A percentile compares a stretch with the other conserved stretches of the same genome.
Evolutionary conservation across 805 yeast species (phyloP).

Genomic region (Kuraishia piskuri): DNA sequence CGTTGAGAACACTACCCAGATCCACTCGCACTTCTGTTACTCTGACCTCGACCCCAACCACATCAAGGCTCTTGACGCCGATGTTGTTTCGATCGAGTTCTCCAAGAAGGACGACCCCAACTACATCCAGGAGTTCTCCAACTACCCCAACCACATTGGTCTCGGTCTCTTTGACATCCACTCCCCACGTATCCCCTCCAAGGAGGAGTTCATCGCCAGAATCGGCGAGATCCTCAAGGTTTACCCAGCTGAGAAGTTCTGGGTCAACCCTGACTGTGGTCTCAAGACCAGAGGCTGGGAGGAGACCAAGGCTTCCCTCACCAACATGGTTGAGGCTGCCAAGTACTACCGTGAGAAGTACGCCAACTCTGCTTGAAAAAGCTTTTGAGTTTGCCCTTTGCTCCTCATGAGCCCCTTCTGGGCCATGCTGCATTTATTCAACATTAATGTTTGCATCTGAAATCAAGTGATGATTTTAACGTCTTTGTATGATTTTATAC

Average conservation of each 20-base stretch:
- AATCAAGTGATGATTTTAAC: slow-evolving; percentile 3
- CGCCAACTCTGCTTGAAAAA: slow-evolving; percentile 10
- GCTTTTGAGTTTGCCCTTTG: too few species aligned
- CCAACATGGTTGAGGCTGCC: slow-evolving; percentile 99
- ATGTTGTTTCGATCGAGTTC: slow-evolving; percentile 98
- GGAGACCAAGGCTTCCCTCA: slow-evolving; percentile 89
- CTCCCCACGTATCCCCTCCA: slow-evolving; percentile 99
- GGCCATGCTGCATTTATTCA: slow-evolving; percentile 24
- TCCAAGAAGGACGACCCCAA: slow-evolving; percentile 99
- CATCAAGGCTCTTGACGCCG: slow-evolving; percentile 99
- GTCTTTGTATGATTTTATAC: slow-evolving; percentile 9
- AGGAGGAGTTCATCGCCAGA: slow-evolving; percentile 91
- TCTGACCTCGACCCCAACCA: slow-evolving; percentile 99
- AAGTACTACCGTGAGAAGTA: slow-evolving; percentile 70
- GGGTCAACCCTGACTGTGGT: slow-evolving; percentile 99
- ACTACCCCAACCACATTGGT: slow-evolving; percentile 99
- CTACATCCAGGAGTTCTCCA: slow-evolving; percentile 94
- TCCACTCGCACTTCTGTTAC: slow-evolving; percentile 99
- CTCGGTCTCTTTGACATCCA: slow-evolving; percentile 98
- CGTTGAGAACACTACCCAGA: slow-evolving; percentile 90
- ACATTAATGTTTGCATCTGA: slow-evolving; percentile 23
- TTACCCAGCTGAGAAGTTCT: slow-evolving; percentile 96
- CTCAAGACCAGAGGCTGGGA: slow-evolving; percentile 99
- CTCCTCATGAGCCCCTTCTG: slow-evolving; percentile 8
- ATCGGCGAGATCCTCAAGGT: slow-evolving; percentile 91